Evolutionary conservation across 2,329 filamentous ascomycete genomes (phyloP), one percentile per base, ranked within the genome.

Genomic region (Alternaria rosae): DNA sequence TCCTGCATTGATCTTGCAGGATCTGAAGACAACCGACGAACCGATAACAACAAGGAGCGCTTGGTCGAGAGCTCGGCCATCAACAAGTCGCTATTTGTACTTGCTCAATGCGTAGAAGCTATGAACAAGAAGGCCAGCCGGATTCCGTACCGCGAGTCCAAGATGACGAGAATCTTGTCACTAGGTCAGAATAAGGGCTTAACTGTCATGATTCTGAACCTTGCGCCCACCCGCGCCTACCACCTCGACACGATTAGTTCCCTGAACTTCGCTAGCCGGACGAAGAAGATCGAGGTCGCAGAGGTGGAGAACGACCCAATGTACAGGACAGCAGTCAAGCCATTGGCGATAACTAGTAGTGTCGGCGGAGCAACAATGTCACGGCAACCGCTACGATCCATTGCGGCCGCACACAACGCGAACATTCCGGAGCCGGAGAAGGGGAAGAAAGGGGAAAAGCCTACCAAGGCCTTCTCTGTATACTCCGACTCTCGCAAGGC

Each of bases 241-340:
- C 94, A 98, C 74, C 86, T 97, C 41, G 94, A 98, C 77, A 97
- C 94, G 0, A 85, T 97, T 6, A 97, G 92, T 80, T 97, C 94
- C 65, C 83, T 98, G 55, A 97, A 97, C 75, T 95, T 98, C 74
- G 95, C 94, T 73, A 97, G 95, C 54, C 88, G 94, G 11, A 96
- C 94, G 23, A 97, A 97, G 84, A 93, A 96, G 74, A 97, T 98
- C 70, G 94, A 98, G 78, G 91, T 97, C 11, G 90, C 93, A 53
- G 95, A 98, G 78, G 92, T 97, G 60, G 94, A 98, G 79, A 98
- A 98, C 74, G 93, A 97, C 75, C 91, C 96, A 5, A 90, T 97
- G 42, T 96, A 92, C 82, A 74, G 79, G 30, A 78, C 77, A 17
- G 75, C 76, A 53, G 76, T 77, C 47, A 76, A 78, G 11, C 79